These are phyloP conservation scores for Phaffia tasmanica DNA, from an alignment of 768 basidiomycete genomes.

Conservation along the genomic window DNA sequence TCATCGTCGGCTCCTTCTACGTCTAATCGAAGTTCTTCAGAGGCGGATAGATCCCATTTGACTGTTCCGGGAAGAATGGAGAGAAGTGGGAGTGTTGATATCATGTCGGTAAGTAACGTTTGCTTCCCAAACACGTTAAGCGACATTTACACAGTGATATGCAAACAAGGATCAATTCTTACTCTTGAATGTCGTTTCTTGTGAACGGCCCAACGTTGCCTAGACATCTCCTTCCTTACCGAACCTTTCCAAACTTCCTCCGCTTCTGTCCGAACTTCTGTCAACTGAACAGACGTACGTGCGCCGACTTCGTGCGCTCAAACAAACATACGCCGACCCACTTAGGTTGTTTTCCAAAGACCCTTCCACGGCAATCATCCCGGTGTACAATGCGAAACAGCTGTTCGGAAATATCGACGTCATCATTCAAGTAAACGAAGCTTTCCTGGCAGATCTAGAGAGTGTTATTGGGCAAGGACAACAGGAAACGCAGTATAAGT, in stretches of 20 bases:
- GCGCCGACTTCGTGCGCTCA: constrained; percentile 65
- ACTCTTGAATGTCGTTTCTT: too few species aligned
- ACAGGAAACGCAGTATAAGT: constrained; percentile 49
- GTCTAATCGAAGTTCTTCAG: not conserved
- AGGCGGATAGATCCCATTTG: constrained; percentile 11
- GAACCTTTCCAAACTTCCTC: constrained; percentile 50
- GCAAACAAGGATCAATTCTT: too few species aligned
- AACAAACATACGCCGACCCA: constrained; percentile 80
- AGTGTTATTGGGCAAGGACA: constrained; percentile 54
- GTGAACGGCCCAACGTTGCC: too few species aligned
- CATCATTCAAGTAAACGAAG: constrained; percentile 76
- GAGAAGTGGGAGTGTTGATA: constrained; percentile 25
- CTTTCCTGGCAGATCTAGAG: constrained; percentile 72
- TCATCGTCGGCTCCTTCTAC: not conserved
- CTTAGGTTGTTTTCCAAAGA: constrained; percentile 71
- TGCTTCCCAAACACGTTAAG: too few species aligned
- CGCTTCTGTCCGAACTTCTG: constrained; percentile 74
- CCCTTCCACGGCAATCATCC: constrained; percentile 76
- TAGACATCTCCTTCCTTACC: constrained; percentile 4
- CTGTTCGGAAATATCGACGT: constrained; percentile 90
- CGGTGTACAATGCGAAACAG: constrained; percentile 78
- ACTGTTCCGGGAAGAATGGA: constrained; percentile 18
- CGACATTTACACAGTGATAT: too few species aligned
- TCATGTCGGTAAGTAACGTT: constrained; percentile 26
- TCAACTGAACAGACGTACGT: constrained; percentile 84